Conservation (phyloP, 768 basidiomycete genomes). For the Boletus sp. region DNA sequence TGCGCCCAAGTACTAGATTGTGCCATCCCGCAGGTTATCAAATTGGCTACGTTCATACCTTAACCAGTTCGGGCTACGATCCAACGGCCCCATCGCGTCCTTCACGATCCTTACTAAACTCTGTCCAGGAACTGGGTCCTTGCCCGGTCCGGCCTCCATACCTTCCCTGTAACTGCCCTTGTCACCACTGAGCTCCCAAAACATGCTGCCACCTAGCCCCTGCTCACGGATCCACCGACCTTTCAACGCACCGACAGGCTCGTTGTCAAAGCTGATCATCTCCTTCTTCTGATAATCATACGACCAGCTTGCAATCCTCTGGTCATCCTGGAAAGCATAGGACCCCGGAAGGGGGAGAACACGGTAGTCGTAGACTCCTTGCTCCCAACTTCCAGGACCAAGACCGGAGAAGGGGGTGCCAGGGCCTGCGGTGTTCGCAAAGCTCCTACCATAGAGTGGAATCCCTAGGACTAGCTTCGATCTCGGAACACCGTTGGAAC, state of each 20-base stretch:
- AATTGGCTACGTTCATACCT: constrained; percentile 72
- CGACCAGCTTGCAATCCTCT: constrained; percentile 73
- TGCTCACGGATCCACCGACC: constrained; percentile 76
- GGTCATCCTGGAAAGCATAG: constrained; percentile 60
- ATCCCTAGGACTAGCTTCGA: constrained; percentile 87
- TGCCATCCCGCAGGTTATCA: constrained; percentile 74
- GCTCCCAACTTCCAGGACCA: constrained; percentile 89
- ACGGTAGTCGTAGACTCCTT: constrained; percentile 91
- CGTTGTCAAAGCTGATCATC: constrained; percentile 81
- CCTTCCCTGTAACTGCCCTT: constrained; percentile 64
- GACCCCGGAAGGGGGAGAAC: constrained; percentile 77
- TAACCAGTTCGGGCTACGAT: constrained; percentile 78
- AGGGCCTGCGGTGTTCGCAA: constrained; percentile 80
- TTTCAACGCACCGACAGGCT: constrained; percentile 65
- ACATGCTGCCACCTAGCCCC: constrained; percentile 89
- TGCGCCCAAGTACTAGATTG: constrained; percentile 32
- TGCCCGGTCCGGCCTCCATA: constrained; percentile 73
- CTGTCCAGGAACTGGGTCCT: constrained; percentile 64
- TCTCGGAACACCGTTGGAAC: constrained; percentile 62
- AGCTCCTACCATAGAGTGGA: constrained; percentile 91
- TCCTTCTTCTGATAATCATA: constrained; percentile 74
- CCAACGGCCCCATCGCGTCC: constrained; percentile 72
- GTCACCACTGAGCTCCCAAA: constrained; percentile 91
- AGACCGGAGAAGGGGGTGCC: constrained; percentile 76
- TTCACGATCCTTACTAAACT: constrained; percentile 76